These are phyloP conservation scores for Suillus ampliporus DNA, from an alignment of 768 basidiomycete species.

Conservation along the genomic window DNA sequence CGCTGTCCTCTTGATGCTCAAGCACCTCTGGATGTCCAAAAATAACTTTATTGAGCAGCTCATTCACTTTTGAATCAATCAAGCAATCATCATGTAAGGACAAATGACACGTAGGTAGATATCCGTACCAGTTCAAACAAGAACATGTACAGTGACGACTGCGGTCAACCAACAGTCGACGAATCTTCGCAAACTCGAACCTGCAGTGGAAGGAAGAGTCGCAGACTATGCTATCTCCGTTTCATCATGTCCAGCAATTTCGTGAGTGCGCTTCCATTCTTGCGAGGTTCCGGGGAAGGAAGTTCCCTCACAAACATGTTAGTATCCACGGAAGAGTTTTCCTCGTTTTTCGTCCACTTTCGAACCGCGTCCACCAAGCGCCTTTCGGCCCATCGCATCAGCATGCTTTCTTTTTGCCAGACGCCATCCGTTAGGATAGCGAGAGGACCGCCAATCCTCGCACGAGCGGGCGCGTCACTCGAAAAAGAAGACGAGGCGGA, in stretches of 20 bases:
- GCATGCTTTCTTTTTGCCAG: constrained; percentile 68
- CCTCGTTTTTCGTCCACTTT: constrained; percentile 36
- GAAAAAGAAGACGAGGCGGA: constrained; percentile 16
- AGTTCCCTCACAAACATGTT: constrained; percentile 1
- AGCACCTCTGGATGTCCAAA: neutral
- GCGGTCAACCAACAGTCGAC: neutral
- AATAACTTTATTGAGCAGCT: neutral
- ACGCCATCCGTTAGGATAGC: constrained; percentile 74
- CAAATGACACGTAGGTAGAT: neutral
- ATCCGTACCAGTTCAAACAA: neutral
- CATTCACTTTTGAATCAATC: neutral
- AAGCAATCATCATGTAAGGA: too few relatives aligned
- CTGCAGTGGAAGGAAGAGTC: neutral
- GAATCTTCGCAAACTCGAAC: neutral
- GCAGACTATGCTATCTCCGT: neutral
- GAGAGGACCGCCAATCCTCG: constrained; percentile 50
- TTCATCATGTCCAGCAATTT: neutral
- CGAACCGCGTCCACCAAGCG: constrained; percentile 52
- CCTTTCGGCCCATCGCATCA: constrained; percentile 65
- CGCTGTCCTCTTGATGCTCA: neutral
- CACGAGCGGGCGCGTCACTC: constrained; percentile 7
- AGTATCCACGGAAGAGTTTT: neutral
- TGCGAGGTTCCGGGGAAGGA: neutral
- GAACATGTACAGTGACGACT: neutral
- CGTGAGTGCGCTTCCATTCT: neutral